A percentile compares a stretch with the other conserved stretches of the same genome.
Evolutionary conservation across 2,329 filamentous ascomycete species (phyloP).

Genomic region (Sporothrix dimorphospora): DNA sequence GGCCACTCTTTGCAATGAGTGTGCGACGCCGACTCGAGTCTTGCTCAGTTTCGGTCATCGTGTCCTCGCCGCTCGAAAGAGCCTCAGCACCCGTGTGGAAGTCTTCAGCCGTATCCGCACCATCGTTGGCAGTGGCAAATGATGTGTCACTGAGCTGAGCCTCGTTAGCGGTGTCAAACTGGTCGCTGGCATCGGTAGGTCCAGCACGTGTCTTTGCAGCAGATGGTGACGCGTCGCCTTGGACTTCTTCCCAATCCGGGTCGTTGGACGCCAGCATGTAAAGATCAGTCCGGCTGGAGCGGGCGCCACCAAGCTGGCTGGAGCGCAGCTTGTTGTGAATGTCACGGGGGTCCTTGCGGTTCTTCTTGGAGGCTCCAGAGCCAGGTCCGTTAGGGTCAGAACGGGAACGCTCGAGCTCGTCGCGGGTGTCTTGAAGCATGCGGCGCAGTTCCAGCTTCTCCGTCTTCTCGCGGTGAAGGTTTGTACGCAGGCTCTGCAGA

Average conservation of each 20-base stretch:
- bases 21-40: constrained; percentile 25
- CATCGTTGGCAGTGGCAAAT: constrained; percentile 74
- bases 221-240: constrained; percentile 58
- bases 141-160: constrained; percentile 59
- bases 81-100: constrained; percentile 94
- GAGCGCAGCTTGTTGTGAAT: constrained; percentile 73
- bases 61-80: constrained; percentile 66
- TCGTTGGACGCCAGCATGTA: constrained; percentile 66
- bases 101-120: constrained; percentile 84
- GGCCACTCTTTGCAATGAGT: neutral
- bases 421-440: constrained; percentile 91
- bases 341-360: constrained; percentile 66
- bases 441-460: constrained; percentile 96
- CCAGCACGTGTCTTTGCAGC: constrained; percentile 39
- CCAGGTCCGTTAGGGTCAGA: constrained; percentile 49
- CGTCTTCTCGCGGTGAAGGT: constrained; percentile 96
- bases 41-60: constrained; percentile 78
- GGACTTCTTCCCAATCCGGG: constrained; percentile 83
- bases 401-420: constrained; percentile 79
- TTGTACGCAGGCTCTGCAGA: constrained; percentile 93
- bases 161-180: constrained; percentile 83
- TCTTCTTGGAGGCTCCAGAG: constrained; percentile 59
- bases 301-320: constrained; percentile 74
- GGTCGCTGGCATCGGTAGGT: constrained; percentile 60
- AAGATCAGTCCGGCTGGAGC: constrained; percentile 76